phyloP scores from a whole-genome alignment of 192 early-diverging fungal species.

The Haplosporangium gracile region DNA sequence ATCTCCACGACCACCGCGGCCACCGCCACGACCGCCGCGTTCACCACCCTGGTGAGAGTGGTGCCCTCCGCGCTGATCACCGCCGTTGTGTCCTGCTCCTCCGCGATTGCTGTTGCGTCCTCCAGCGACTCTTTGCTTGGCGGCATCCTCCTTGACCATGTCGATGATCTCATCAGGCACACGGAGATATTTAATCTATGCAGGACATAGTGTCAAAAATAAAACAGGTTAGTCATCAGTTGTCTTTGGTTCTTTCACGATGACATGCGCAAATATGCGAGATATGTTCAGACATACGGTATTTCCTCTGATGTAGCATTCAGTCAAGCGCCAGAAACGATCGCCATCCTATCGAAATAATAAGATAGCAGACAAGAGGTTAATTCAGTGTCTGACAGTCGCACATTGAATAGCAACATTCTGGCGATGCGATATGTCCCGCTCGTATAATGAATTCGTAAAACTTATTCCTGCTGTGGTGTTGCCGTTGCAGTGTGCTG shows the following conservation, averaged over 20 bases:
- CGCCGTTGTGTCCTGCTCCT: slow-evolving; percentile 62
- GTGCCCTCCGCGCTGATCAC: slow-evolving; percentile 66
- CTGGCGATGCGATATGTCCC: not conserved
- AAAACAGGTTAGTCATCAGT: not conserved
- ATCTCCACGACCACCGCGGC: slow-evolving; percentile 58
- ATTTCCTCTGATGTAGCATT: slow-evolving; percentile 94
- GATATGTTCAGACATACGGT: slow-evolving; percentile 59
- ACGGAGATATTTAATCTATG: slow-evolving; percentile 80
- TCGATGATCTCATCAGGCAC: slow-evolving; percentile 94
- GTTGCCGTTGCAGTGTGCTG: not conserved
- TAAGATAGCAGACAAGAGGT: not conserved
- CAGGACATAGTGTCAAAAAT: not conserved
- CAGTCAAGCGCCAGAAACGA: slow-evolving; percentile 91
- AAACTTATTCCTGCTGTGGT: no score
- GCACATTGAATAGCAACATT: not conserved
- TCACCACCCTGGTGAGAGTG: slow-evolving; percentile 60
- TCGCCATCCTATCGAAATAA: slow-evolving; percentile 81
- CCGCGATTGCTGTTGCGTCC: slow-evolving; percentile 60
- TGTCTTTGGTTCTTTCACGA: not conserved
- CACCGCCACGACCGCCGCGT: slow-evolving; percentile 49
- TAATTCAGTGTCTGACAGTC: not conserved
- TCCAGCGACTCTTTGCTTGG: slow-evolving; percentile 64
- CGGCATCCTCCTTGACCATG: slow-evolving; percentile 88
- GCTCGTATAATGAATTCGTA: no score
- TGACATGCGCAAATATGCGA: not conserved